Base-by-base conservation (phyloP, 345 rosid genomes). In the Camelina hispida region DNA sequence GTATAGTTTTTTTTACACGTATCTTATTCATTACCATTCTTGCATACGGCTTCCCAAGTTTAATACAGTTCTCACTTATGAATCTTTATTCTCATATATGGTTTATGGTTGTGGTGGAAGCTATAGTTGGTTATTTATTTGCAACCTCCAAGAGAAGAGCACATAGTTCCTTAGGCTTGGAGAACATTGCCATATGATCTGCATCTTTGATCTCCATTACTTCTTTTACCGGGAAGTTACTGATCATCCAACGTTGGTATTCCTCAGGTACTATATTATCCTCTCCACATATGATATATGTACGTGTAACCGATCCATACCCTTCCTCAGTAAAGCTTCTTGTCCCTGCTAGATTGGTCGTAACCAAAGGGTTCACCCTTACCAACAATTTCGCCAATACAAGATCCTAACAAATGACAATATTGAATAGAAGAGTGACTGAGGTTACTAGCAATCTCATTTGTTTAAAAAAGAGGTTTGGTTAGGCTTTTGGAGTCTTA, bases 131-230 rank as follows among this genome's bases (percentile, higher is more conserved):
- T 23, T 20, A 54, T 7, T 6, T 2, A 23, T 23, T 20, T 64
- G 57, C 85, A 6, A 73, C 53, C 6, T 76, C 37, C 32, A 48
- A 20, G 16, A 85, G 62, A 56, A 9, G 51, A 10, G 16, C 58
- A 32, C 63, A 40, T 1, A 86, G 70, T 56, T 83, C 73, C 3
- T 30, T 38, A 9, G 87, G 84, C 51, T 72, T 78, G 1, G 84
- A 81, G 5, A 76, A 14, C 80, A 83, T 80, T 16, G 75, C 22
- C 89, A 82, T 82, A 48, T 84, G 89, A 66, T 74, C 84, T 4
- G 84, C 73, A 48, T 69, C 81, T 13, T 40, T 15, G 16, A 86
- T 82, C 68, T 58, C 66, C 42, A 47, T 62, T 40, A 79, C 84
- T 44, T 84, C 76, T 28, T 84, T 22, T 0, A 59, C 34, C 3